Evolutionary conservation across 495 filamentous ascomycete species (phyloP).

Genomic region (Aspergillus hancockii): DNA sequence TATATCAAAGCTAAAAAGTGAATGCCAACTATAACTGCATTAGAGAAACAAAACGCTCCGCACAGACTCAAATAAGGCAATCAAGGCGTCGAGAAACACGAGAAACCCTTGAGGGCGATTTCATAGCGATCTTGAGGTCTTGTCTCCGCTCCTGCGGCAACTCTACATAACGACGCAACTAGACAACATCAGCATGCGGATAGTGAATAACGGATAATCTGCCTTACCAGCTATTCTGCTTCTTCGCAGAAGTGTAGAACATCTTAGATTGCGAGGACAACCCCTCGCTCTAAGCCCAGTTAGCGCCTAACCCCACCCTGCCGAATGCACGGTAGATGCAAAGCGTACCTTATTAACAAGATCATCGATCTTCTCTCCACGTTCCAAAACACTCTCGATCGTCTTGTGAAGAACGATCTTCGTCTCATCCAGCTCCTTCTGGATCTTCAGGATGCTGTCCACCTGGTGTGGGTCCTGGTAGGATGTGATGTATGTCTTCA

Average conservation of each 20-base stretch:
- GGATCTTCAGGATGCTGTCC: slow-evolving; percentile 91
- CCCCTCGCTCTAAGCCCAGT: slow-evolving; percentile 60
- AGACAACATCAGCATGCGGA: neutral
- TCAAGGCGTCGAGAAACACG: neutral
- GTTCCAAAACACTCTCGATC: slow-evolving; percentile 57
- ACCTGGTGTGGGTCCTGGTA: slow-evolving; percentile 89
- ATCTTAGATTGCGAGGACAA: slow-evolving; percentile 89
- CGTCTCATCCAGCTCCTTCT: slow-evolving; percentile 95
- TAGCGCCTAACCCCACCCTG: neutral
- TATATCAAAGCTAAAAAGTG: slow-evolving; percentile 1
- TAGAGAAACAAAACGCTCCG: slow-evolving; percentile 5
- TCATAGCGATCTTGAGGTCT: neutral
- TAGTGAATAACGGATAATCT: slow-evolving; percentile 1
- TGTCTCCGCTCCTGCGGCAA: neutral
- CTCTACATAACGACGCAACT: slow-evolving; percentile 1
- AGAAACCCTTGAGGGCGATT: neutral
- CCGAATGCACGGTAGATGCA: neutral
- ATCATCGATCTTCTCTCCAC: slow-evolving; percentile 85
- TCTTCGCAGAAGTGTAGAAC: slow-evolving; percentile 70
- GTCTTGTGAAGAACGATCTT: slow-evolving; percentile 98
- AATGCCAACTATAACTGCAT: slow-evolving; percentile 6
- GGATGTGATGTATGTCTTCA: slow-evolving; percentile 79
- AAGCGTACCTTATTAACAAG: slow-evolving; percentile 65
- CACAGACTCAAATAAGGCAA: neutral
- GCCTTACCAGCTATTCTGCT: slow-evolving; percentile 27